These are phyloP conservation scores for Tulasnella sp. DNA, from an alignment of 768 basidiomycete species.

Conservation along the genomic window DNA sequence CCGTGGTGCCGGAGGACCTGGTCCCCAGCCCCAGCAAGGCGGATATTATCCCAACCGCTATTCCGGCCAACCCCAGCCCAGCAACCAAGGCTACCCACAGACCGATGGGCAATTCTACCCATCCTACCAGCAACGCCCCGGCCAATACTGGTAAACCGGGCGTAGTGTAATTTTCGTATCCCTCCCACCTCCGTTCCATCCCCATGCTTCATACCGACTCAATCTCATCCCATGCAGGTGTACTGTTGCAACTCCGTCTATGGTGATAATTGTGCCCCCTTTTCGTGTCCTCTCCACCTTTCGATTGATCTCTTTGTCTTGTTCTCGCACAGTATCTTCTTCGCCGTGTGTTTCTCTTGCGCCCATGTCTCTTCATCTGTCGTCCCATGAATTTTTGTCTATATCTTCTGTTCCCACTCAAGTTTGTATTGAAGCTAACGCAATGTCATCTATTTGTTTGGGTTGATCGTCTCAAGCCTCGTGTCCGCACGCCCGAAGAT, in stretches of 20 bases:
- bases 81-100: slow-evolving; percentile 11
- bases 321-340: background rate
- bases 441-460: slow-evolving; percentile 2
- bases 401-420: background rate
- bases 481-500: too few species aligned
- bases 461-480: too few species aligned
- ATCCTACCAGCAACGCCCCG: slow-evolving; percentile 8
- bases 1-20: background rate
- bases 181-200: background rate
- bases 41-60: slow-evolving; percentile 13
- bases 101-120: slow-evolving; percentile 10
- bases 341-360: background rate
- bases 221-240: too few species aligned
- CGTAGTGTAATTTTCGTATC: too few species aligned
- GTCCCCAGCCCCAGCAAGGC: slow-evolving; percentile 10
- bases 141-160: background rate
- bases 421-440: slow-evolving; percentile 2
- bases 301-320: background rate
- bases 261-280: background rate
- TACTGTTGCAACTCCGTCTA: too few species aligned
- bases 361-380: background rate
- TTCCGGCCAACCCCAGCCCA: slow-evolving; percentile 6
- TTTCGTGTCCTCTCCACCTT: background rate
- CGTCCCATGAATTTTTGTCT: background rate
- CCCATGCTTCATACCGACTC: background rate